phyloP scores from a whole-genome alignment of 2,329 filamentous ascomycete species.

The Plectosphaerella cucumerina region DNA sequence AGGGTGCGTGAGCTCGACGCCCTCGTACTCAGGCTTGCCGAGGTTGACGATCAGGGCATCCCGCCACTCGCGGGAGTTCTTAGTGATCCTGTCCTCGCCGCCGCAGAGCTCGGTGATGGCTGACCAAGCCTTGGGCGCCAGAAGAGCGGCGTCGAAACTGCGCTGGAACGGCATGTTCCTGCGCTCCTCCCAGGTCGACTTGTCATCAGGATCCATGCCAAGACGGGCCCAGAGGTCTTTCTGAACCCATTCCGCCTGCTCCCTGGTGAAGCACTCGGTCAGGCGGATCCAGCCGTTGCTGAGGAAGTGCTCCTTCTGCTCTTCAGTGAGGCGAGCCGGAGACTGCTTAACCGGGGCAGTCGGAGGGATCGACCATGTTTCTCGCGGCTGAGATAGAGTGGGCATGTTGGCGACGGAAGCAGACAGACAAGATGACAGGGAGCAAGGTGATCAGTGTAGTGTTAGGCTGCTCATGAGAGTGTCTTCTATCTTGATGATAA shows the following conservation, averaged over 20 bases:
- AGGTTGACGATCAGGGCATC: conserved; percentile 69
- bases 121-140: conserved; percentile 62
- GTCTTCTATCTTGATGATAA: no score
- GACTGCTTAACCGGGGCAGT: background rate
- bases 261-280: conserved; percentile 28
- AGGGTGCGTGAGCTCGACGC: conserved; percentile 40
- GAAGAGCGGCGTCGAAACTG: conserved; percentile 45
- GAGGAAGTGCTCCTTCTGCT: conserved; percentile 36
- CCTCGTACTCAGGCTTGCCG: conserved; percentile 49
- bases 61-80: conserved; percentile 52
- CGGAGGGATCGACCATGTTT: background rate
- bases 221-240: conserved; percentile 59
- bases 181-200: conserved; percentile 59
- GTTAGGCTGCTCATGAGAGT: no score
- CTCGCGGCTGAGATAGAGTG: background rate
- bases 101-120: conserved; percentile 65
- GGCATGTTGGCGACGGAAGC: no score
- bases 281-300: conserved; percentile 31
- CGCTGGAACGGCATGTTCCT: conserved; percentile 62
- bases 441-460: no score
- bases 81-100: conserved; percentile 50
- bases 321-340: conserved; percentile 25
- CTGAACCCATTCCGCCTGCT: conserved; percentile 29
- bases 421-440: no score
- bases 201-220: conserved; percentile 60